These are phyloP conservation scores for Gamsiella multidivaricata DNA, from an alignment of 192 early-diverging fungal genomes.

Conservation along the genomic window DNA sequence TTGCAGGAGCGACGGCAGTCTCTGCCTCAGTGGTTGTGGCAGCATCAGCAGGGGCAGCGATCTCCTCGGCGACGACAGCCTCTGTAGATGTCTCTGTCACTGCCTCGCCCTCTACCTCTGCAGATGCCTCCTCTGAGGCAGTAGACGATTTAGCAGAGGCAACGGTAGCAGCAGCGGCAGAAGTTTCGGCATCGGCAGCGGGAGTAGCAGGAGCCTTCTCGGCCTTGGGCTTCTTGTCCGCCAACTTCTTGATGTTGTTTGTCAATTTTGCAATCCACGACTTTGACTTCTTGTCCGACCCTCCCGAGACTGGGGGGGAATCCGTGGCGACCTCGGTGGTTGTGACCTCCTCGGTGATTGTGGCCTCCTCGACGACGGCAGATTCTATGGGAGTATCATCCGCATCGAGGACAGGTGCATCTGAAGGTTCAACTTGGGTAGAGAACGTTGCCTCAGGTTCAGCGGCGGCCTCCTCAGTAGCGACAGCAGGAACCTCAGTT, in stretches of 20 bases:
- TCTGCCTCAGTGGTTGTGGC: constrained; percentile 1
- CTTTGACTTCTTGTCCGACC: constrained; percentile 42
- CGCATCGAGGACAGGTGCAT: constrained; percentile 30
- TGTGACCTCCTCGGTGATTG: not conserved
- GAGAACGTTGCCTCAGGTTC: constrained; percentile 38
- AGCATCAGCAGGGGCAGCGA: not conserved
- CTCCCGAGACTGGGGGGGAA: constrained; percentile 12
- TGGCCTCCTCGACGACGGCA: constrained; percentile 2
- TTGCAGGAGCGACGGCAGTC: not conserved
- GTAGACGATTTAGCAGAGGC: not conserved
- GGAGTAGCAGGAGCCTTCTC: not conserved
- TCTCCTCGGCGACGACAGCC: not conserved
- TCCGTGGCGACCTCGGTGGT: constrained; percentile 1
- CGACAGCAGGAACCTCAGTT: not conserved
- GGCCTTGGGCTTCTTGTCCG: constrained; percentile 50
- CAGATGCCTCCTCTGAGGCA: no score
- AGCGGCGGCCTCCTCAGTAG: constrained; percentile 1
- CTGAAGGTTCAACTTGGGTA: constrained; percentile 40
- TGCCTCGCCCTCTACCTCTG: constrained; percentile 7
- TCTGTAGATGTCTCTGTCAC: not conserved
- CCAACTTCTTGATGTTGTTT: constrained; percentile 43
- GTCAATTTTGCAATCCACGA: constrained; percentile 48
- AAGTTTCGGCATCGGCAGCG: not conserved
- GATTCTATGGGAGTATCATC: constrained; percentile 10
- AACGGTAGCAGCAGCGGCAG: constrained; percentile 5